phyloP scores from a whole-genome alignment of 306 rosid genomes.

The Prunus mume region DNA sequence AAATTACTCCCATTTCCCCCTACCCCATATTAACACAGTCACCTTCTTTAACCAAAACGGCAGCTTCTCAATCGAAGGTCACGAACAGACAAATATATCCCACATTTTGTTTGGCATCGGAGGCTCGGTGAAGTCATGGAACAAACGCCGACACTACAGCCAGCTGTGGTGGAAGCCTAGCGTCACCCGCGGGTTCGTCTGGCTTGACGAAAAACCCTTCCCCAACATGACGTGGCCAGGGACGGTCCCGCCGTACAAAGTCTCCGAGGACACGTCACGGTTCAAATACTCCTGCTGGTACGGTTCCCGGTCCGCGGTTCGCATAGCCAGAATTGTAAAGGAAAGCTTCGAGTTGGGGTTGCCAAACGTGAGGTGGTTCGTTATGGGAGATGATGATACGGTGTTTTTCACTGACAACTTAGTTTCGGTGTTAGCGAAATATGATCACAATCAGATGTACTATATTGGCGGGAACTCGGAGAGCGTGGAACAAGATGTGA shows the following conservation, averaged over 20 bases:
- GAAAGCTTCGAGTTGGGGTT: conserved; percentile 67
- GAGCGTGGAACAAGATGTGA: conserved; percentile 64
- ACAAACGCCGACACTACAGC: conserved; percentile 37
- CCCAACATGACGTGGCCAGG: conserved; percentile 39
- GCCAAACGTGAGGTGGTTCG: conserved; percentile 68
- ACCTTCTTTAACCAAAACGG: neutral
- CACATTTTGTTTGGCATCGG: conserved; percentile 67
- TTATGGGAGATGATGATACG: conserved; percentile 89
- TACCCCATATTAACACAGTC: neutral
- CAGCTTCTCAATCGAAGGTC: no score
- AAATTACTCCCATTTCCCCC: conserved; percentile 16
- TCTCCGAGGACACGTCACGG: conserved; percentile 49
- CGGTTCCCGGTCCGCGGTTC: conserved; percentile 65
- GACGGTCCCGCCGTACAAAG: conserved; percentile 34
- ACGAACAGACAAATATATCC: conserved; percentile 45
- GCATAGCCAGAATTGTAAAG: conserved; percentile 66
- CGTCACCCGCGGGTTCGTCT: conserved; percentile 54
- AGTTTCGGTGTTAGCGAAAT: conserved; percentile 52
- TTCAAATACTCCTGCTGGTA: conserved; percentile 58
- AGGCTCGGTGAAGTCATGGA: conserved; percentile 52
- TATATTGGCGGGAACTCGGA: conserved; percentile 72
- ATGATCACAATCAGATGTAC: conserved; percentile 79
- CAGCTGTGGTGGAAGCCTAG: conserved; percentile 64
- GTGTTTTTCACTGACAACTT: conserved; percentile 62
- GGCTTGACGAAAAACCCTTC: conserved; percentile 47